Percentiles rank a stretch among this genome's conserved stretches.
Conservation (phyloP, 306 rosid species). For the Castanea mollissima region DNA sequence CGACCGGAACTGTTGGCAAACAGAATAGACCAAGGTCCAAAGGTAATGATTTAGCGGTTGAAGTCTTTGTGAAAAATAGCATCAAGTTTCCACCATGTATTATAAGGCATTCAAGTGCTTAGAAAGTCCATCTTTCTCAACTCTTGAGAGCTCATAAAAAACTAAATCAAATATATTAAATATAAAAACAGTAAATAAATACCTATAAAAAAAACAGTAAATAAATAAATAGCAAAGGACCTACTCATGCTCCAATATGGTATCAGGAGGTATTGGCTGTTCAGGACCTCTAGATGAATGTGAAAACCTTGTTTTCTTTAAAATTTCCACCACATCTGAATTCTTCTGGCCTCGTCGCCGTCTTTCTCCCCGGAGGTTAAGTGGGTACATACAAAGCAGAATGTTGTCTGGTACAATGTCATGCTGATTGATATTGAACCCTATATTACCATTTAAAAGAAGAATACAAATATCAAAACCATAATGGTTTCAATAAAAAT, state of each 20-base stretch:
- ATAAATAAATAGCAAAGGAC: slow-evolving; percentile 5
- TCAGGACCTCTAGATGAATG: slow-evolving; percentile 28
- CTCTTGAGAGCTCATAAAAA: not conserved
- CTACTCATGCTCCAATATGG: slow-evolving; percentile 75
- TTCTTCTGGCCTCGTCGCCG: slow-evolving; percentile 76
- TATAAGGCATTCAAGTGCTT: too few species aligned
- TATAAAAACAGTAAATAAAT: too few species aligned
- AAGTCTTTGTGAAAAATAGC: too few species aligned
- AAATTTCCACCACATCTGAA: slow-evolving; percentile 66
- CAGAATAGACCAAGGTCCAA: too few species aligned
- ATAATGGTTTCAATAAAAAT: not conserved
- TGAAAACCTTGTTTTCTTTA: slow-evolving; percentile 73
- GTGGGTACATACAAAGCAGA: slow-evolving; percentile 94
- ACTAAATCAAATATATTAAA: not conserved
- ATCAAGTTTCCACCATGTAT: too few species aligned
- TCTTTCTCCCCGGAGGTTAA: slow-evolving; percentile 86
- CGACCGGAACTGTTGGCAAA: too few species aligned
- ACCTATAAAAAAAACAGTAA: too few species aligned
- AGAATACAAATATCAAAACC: not conserved
- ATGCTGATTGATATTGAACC: slow-evolving; percentile 88
- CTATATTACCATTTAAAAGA: slow-evolving; percentile 32
- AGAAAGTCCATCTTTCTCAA: not conserved
- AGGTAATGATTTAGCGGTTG: too few species aligned
- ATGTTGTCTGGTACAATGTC: slow-evolving; percentile 56
- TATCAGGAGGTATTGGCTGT: slow-evolving; percentile 42